Conservation (phyloP, 768 basidiomycete genomes). For the Lactarius quietus region DNA sequence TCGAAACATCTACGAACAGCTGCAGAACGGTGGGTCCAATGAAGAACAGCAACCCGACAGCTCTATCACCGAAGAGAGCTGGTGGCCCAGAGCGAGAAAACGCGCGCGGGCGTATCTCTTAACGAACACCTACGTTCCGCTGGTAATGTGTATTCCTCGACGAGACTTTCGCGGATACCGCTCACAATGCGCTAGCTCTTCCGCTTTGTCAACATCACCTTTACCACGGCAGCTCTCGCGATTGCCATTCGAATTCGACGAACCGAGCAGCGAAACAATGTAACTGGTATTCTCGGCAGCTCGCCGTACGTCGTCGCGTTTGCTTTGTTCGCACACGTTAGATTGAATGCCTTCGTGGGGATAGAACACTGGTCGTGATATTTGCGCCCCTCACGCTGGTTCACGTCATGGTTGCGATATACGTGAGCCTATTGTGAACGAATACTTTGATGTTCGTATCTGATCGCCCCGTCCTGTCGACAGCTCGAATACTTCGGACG, state of each 20-base stretch:
- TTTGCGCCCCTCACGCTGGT: constrained; percentile 79
- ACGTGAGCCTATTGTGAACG: constrained; percentile 49
- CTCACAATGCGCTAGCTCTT: constrained; percentile 53
- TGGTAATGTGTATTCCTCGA: constrained; percentile 45
- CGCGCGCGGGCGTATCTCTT: constrained; percentile 63
- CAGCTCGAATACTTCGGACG: constrained; percentile 92
- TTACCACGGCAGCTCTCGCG: constrained; percentile 74
- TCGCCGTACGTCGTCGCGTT: constrained; percentile 40
- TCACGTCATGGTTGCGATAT: constrained; percentile 83
- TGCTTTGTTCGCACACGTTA: constrained; percentile 39
- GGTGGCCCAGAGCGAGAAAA: constrained; percentile 40
- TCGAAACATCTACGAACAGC: constrained; percentile 12
- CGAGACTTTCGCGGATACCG: not conserved
- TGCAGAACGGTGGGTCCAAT: constrained; percentile 14
- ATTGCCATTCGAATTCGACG: constrained; percentile 72
- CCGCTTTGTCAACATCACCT: constrained; percentile 78
- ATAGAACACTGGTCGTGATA: constrained; percentile 76
- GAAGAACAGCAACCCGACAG: constrained; percentile 16
- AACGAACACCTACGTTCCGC: constrained; percentile 70
- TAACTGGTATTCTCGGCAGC: constrained; percentile 74
- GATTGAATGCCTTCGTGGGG: constrained; percentile 1
- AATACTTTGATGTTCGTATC: constrained; percentile 14
- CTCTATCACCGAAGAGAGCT: constrained; percentile 22
- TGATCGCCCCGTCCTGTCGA: constrained; percentile 24
- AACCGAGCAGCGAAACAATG: constrained; percentile 46